Base-by-base conservation (phyloP, 148 eudicot species). In the Selenicereus undatus region DNA sequence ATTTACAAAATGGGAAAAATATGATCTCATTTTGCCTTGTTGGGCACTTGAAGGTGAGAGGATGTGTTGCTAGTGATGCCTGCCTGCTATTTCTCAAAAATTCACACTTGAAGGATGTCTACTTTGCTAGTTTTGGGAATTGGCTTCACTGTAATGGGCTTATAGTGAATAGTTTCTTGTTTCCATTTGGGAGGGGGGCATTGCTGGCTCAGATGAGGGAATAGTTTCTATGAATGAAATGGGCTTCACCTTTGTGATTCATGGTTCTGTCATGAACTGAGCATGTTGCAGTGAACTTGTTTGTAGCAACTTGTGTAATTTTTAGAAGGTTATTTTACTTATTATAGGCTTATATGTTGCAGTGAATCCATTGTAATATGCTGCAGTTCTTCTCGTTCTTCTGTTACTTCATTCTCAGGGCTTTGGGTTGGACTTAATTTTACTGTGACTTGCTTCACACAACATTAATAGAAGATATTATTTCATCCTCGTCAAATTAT, bases 401-500 rank as follows among this genome's bases (percentile, higher is more conserved):
- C 51, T 2, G 12, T 48, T 48, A 48, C 51, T 11, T 43, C 65
- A 29, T 70, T 77, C 71, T 81, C 86, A 93, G 99, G 99, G 98
- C 95, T 96, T 80, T 97, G 97, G 12, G 98, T 96, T 83, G 99
- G 98, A 81, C 78, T 93, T 75, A 96, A 93, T 87, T 85, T 93
- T 94, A 98, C 99, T 7, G 79, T 93, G 78, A 98, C 99, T 96
- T 84, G 94, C 97, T 78, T 84, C 93, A 87, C 99, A 96, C 91
- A 96, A 96, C 83, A 93, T 96, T 78, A n/a, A n/a, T 98, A 98
- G 8, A 98, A 96, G 98, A 87, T 68, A 17, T 30, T 76, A 73
- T 52, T 58, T 56, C 39, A 43, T 21, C 39, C 43, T 65, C 9
- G 3, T 73, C n/a, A 45, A 29, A 30, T 73, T 45, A 8, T 60